Evolutionary conservation across 495 filamentous ascomycete genomes (phyloP), one percentile per base, ranked within the genome.

Genomic region (Penicillium silybi): DNA sequence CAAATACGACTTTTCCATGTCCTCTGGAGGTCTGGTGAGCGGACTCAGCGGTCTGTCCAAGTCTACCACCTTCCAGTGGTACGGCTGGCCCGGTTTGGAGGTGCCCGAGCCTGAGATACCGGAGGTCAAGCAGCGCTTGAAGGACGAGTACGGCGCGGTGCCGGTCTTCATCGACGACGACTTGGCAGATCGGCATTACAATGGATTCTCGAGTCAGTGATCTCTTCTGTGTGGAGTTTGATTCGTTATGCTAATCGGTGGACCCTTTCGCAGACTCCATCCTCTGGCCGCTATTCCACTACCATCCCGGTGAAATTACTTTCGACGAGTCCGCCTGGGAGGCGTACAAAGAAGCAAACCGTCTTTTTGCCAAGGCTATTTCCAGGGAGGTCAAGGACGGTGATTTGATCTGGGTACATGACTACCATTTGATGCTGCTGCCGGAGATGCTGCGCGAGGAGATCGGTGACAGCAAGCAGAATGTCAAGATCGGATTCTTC

Each of bases 371-470:
- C 18, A 85, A 88, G 66, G 80, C 83, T 1, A 82, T 98, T 50
- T 77, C 85, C 10, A 83, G 85, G 57, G 85, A 92, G 66, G 87
- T 96, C 1, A 75, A 89, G 65, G 91, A 96, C 62, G 90, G 90
- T 22, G 93, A 97, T 63, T 66, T 96, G 52, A 85, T 98, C 58
- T 98, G 92, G 92, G 89, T 98, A 0, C 92, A 98, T 61, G 92
- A 98, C 63, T 98, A 97, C 67, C 93, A 98, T 71, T 72, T 97
- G 55, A 97, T 98, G 92, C 83, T 98, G 4, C 80, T 98, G 17
- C 92, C 92, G 3, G 81, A 88, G 54, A 92, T 98, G 89, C 79
- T 98, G 37, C 88, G 92, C 55, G 86, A 96, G 59, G 90, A 92
- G 63, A 80, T 88, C 46, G 86, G 85, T 19, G 70, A 82, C 34